Evolutionary conservation across 1,139 yeast species (phyloP).

Genomic region (Kodamaea ohmeri): DNA sequence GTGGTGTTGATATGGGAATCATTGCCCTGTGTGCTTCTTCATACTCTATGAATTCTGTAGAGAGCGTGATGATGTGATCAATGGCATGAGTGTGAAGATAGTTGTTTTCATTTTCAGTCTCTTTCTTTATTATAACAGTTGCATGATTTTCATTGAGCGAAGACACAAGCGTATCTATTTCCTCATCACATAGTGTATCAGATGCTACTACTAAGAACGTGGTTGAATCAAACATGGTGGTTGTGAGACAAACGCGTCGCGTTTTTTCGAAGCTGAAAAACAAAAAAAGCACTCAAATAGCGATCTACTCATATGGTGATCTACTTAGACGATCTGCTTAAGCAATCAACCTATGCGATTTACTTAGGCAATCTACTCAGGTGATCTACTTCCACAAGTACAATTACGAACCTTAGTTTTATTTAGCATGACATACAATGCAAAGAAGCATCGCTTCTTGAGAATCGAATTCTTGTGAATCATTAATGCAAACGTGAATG

Average conservation of each 20-base stretch:
- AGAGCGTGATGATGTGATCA: slow-evolving; percentile 58
- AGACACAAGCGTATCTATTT: slow-evolving; percentile 20
- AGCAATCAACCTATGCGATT: too few species aligned
- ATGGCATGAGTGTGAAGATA: slow-evolving; percentile 20
- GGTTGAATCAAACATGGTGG: slow-evolving; percentile 40
- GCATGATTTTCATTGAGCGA: slow-evolving; percentile 23
- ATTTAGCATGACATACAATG: slow-evolving; percentile 6
- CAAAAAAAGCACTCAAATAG: not conserved
- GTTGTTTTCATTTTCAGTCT: slow-evolving; percentile 24
- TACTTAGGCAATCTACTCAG: too few species aligned
- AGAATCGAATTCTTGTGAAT: not conserved
- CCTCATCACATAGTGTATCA: slow-evolving; percentile 21
- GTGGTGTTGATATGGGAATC: slow-evolving; percentile 67
- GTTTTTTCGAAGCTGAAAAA: slow-evolving; percentile 1
- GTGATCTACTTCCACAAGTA: not conserved
- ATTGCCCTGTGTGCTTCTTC: slow-evolving; percentile 46
- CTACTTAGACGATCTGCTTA: too few species aligned
- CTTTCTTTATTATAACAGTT: slow-evolving; percentile 24
- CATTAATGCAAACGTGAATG: slow-evolving; percentile 1
- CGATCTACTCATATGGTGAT: not conserved
- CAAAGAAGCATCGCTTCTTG: slow-evolving; percentile 6
- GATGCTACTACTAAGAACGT: slow-evolving; percentile 43
- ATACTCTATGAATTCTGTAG: slow-evolving; percentile 56
- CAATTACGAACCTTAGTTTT: not conserved
- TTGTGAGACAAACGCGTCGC: slow-evolving; percentile 6